Evolutionary conservation across 768 basidiomycete genomes (phyloP).

Genomic region (Russula abietina): DNA sequence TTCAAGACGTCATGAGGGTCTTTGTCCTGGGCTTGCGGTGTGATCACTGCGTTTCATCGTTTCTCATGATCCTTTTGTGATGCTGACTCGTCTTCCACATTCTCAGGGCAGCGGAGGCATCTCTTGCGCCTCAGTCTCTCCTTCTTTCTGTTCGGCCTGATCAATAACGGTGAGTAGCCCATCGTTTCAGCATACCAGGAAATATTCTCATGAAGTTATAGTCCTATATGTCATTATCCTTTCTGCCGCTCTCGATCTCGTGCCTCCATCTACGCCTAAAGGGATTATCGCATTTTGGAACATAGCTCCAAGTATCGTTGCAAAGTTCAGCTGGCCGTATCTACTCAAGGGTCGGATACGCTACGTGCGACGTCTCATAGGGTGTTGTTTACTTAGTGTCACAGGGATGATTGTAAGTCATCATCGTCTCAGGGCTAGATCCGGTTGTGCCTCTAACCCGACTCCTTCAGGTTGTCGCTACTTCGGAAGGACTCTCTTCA

Average conservation of each 20-base stretch:
- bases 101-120: conserved; percentile 20
- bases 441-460: too few species aligned
- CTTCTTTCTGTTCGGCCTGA: conserved; percentile 88
- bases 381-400: conserved; percentile 71
- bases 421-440: not conserved
- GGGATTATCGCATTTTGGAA: conserved; percentile 95
- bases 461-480: conserved; percentile 22
- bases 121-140: conserved; percentile 45
- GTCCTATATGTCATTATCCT: conserved; percentile 96
- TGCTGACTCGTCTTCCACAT: not conserved
- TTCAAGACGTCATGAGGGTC: not conserved
- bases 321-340: conserved; percentile 92
- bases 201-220: conserved; percentile 29
- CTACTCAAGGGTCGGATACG: conserved; percentile 79
- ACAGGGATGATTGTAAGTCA: conserved; percentile 79
- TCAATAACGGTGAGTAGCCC: conserved; percentile 69
- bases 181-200: not conserved
- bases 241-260: conserved; percentile 91
- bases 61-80: not conserved
- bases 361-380: conserved; percentile 66
- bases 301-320: conserved; percentile 79
- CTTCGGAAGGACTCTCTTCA: conserved; percentile 15
- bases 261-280: conserved; percentile 86
- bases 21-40: not conserved
- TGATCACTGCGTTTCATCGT: not conserved